phyloP scores from a whole-genome alignment of 2,329 filamentous ascomycete species.

The Epichloe festucae region DNA sequence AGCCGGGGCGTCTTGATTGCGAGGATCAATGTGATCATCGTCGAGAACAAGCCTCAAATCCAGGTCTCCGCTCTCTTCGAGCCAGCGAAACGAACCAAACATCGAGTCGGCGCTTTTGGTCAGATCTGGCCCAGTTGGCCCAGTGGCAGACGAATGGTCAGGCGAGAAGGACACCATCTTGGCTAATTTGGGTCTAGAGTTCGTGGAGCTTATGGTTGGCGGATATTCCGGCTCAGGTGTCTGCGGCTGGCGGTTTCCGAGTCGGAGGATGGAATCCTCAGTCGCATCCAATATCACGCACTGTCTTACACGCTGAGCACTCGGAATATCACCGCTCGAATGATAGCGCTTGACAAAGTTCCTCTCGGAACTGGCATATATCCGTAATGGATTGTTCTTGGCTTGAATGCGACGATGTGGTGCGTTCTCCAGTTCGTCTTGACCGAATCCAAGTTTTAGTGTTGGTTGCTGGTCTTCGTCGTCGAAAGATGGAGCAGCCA shows the following conservation, averaged over 20 bases:
- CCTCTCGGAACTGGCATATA: not conserved
- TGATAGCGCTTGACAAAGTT: constrained; percentile 46
- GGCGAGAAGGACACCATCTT: constrained; percentile 14
- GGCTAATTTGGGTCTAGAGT: constrained; percentile 3
- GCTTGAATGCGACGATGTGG: constrained; percentile 3
- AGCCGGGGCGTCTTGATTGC: constrained; percentile 30
- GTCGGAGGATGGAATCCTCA: constrained; percentile 15
- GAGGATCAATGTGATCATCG: constrained; percentile 54
- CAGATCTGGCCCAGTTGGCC: constrained; percentile 5
- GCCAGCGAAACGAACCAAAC: constrained; percentile 58
- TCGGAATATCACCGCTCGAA: constrained; percentile 52
- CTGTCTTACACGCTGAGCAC: constrained; percentile 27
- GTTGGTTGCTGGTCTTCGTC: constrained; percentile 3
- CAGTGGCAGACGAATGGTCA: constrained; percentile 6
- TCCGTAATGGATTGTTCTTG: constrained; percentile 1
- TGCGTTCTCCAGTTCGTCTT: constrained; percentile 8
- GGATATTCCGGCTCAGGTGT: constrained; percentile 9
- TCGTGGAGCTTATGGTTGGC: not conserved
- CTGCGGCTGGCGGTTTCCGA: constrained; percentile 14
- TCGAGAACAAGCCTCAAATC: constrained; percentile 55
- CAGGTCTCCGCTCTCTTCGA: constrained; percentile 59
- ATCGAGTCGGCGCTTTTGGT: constrained; percentile 34
- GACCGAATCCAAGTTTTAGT: constrained; percentile 6
- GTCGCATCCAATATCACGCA: constrained; percentile 25
- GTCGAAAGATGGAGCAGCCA: constrained; percentile 7